Percentiles rank a stretch among this genome's conserved stretches.
Evolutionary conservation across 371 early-diverging fungal species (phyloP).

Genomic region (Mortierella sp.): DNA sequence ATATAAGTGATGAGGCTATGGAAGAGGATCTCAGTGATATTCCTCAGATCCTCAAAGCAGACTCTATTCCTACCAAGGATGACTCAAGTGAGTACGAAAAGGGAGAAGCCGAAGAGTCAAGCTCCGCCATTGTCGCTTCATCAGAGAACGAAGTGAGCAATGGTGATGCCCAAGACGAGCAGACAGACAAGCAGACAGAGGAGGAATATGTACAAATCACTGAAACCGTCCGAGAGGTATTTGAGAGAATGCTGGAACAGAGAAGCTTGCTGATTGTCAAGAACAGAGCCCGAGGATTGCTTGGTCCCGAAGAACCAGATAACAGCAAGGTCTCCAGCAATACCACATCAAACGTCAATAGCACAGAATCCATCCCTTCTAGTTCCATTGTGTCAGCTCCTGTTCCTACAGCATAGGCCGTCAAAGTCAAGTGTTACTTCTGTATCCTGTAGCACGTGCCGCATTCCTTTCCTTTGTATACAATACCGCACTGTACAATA

Average conservation of each 20-base stretch:
- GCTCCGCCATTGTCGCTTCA: neutral
- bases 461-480: conserved; percentile 2
- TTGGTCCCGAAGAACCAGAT: conserved; percentile 26
- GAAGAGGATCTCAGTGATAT: conserved; percentile 35
- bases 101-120: conserved; percentile 3
- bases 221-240: conserved; percentile 47
- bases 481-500: conserved; percentile 4
- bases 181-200: neutral
- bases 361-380: neutral
- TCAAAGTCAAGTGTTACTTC: neutral
- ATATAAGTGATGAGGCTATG: conserved; percentile 25
- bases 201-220: conserved; percentile 26
- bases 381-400: neutral
- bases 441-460: neutral
- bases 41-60: conserved; percentile 1
- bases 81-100: conserved; percentile 5
- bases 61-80: neutral
- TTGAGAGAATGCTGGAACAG: conserved; percentile 54
- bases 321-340: neutral
- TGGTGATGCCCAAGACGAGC: neutral
- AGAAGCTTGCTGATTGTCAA: conserved; percentile 46
- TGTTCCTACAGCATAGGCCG: neutral
- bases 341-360: neutral
- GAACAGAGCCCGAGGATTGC: conserved; percentile 45
- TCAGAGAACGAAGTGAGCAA: neutral